phyloP scores from a whole-genome alignment of 1,284 basidiomycete species.

The Boletus semigastroideus region DNA sequence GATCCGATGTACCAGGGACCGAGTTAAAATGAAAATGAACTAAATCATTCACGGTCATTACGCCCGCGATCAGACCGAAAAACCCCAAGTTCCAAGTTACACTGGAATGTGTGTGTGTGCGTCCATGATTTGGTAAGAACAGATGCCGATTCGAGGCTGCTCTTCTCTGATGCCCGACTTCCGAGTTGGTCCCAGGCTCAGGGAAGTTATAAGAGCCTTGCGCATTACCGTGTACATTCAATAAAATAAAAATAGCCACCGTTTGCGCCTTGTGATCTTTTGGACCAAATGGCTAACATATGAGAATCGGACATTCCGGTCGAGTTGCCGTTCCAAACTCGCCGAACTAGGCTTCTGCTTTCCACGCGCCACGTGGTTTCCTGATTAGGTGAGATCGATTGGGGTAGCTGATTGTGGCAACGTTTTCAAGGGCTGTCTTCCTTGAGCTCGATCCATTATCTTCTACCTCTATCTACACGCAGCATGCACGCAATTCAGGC shows the following conservation, averaged over 20 bases:
- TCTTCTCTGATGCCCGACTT: background rate
- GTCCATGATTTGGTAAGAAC: too few relatives aligned
- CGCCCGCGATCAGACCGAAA: background rate
- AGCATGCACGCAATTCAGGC: constrained; percentile 75
- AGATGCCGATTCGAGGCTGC: too few relatives aligned
- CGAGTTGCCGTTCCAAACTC: too few relatives aligned
- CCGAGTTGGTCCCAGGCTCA: background rate
- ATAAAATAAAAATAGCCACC: too few relatives aligned
- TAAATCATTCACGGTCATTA: too few relatives aligned
- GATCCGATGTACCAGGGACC: too few relatives aligned
- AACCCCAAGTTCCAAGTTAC: background rate
- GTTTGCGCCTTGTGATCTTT: background rate
- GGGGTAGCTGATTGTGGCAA: constrained; percentile 33
- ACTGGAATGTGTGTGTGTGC: background rate
- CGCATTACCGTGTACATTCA: too few relatives aligned
- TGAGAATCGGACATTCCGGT: too few relatives aligned
- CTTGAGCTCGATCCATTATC: constrained; percentile 16
- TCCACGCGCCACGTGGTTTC: constrained; percentile 24
- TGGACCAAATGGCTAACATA: too few relatives aligned
- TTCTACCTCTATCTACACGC: constrained; percentile 1
- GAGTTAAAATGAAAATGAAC: too few relatives aligned
- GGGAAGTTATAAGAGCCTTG: background rate
- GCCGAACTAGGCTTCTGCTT: too few relatives aligned
- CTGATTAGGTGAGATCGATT: constrained; percentile 37
- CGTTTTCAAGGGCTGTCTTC: constrained; percentile 12